Percentiles rank a stretch among this genome's conserved stretches.
These are phyloP conservation scores for Penicillium sp. DNA, from an alignment of 2,329 filamentous ascomycete genomes.

Conservation along the genomic window DNA sequence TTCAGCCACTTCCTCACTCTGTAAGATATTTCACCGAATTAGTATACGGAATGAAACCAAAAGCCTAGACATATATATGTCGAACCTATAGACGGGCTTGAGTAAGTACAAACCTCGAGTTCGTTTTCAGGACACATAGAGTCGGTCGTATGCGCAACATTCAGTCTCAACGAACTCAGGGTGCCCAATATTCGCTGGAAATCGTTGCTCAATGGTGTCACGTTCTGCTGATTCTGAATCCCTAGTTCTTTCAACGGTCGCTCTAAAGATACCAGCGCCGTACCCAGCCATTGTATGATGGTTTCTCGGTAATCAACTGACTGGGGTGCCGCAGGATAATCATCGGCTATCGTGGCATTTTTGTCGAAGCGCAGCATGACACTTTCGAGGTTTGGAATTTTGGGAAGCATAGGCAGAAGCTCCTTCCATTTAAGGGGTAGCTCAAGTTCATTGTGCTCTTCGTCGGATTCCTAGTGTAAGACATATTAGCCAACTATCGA, in stretches of 20 bases:
- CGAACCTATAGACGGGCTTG: neutral
- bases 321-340: neutral
- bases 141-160: neutral
- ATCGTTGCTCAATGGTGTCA: neutral
- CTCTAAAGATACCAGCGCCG: neutral
- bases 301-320: neutral
- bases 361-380: constrained; percentile 3
- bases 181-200: neutral
- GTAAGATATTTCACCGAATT: neutral
- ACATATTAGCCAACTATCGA: neutral
- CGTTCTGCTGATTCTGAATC: constrained; percentile 1
- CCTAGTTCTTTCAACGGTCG: constrained; percentile 1
- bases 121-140: too few species aligned
- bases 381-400: neutral
- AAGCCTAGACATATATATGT: neutral
- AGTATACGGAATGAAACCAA: neutral
- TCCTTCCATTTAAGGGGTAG: neutral
- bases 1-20: neutral
- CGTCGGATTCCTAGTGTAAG: neutral
- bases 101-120: neutral
- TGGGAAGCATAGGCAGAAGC: neutral
- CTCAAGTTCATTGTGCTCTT: neutral
- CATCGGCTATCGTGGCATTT: neutral
- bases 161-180: neutral
- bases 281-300: neutral